Base-by-base conservation (phyloP, 2,329 filamentous ascomycete genomes). In the Aspergillus chevalieri region DNA sequence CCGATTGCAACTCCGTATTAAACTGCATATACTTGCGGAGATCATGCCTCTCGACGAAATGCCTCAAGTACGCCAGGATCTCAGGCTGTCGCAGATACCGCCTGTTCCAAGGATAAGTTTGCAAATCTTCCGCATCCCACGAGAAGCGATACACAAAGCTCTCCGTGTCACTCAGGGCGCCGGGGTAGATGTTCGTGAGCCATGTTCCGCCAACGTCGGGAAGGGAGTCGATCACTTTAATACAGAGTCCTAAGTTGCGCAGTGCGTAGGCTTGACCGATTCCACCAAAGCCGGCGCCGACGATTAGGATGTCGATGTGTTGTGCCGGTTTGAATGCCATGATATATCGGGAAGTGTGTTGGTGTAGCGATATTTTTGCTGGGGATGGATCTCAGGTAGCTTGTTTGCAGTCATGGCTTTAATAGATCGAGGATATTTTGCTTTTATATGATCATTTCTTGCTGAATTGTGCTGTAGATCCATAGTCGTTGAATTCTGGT, bases 181-280 rank as follows among this genome's bases (percentile, higher is more conserved):
- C 57, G 2, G 58, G 59, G 44, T 60, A 61, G 6, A 54, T 46
- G 43, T 60, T 61, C 56, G 54, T 60, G 22, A 55, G 59, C 56
- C 59, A 61, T 4, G 53, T 58, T 6, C 58, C 55, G 1, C 57
- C 58, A 21, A 58, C 56, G 30, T 50, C 50, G 17, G 10, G 33
- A 3, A 64, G 68, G 2, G 64, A 58, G 47, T 71, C 69, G 47
- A 69, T 62, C 47, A 66, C 60, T 43, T 66, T 65, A 44, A 60
- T 57, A 1, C 59, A 61, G 21, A 67, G 54, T 7, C 67, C 66
- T 3, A 62, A 54, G 50, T 67, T 51, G 5, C 65, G 60, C 17
- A 42, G 9, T 2, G n/a, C 4, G 10, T 21, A 21, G 19, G 12
- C 5, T 12, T n/a, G 12, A 6, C 22, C 69, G 53, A 36, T 62